phyloP scores from a whole-genome alignment of 2,329 filamentous ascomycete genomes.

The Myotisia sp. region DNA sequence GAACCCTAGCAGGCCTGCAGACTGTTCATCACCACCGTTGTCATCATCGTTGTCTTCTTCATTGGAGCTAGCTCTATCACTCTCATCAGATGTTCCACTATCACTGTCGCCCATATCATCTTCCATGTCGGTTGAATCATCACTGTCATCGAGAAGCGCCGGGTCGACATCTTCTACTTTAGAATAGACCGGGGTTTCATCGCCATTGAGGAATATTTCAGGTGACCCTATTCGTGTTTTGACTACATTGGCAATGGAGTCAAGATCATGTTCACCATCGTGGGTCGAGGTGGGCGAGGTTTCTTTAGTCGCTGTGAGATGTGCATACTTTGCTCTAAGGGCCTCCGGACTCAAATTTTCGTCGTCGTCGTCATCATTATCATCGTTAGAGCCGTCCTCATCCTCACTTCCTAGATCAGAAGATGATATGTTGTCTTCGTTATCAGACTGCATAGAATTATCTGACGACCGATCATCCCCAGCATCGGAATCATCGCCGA shows the following conservation, averaged over 20 bases:
- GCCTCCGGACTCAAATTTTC: slow-evolving; percentile 34
- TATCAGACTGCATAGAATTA: slow-evolving; percentile 48
- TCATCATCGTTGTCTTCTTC: slow-evolving; percentile 36
- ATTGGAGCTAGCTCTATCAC: slow-evolving; percentile 26
- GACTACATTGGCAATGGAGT: not conserved
- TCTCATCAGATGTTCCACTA: slow-evolving; percentile 33
- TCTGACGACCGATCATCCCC: slow-evolving; percentile 16
- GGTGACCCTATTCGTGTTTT: not conserved
- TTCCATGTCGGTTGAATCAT: slow-evolving; percentile 35
- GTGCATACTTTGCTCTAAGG: slow-evolving; percentile 34
- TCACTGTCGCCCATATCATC: slow-evolving; percentile 36
- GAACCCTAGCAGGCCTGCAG: slow-evolving; percentile 33
- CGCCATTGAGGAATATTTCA: not conserved
- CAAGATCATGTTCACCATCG: not conserved
- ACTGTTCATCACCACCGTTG: slow-evolving; percentile 33
- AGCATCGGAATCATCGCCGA: slow-evolving; percentile 57
- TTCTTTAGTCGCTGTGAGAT: slow-evolving; percentile 22
- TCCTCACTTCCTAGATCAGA: slow-evolving; percentile 31
- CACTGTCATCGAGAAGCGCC: slow-evolving; percentile 32
- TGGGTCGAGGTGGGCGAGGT: slow-evolving; percentile 4
- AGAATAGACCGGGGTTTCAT: slow-evolving; percentile 1
- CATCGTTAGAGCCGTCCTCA: slow-evolving; percentile 28
- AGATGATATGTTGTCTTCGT: slow-evolving; percentile 38
- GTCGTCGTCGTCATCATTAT: slow-evolving; percentile 29
- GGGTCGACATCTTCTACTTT: slow-evolving; percentile 32